These are phyloP conservation scores for Pestalotiopsis sp. DNA, from an alignment of 2,329 filamentous ascomycete species.

Conservation along the genomic window DNA sequence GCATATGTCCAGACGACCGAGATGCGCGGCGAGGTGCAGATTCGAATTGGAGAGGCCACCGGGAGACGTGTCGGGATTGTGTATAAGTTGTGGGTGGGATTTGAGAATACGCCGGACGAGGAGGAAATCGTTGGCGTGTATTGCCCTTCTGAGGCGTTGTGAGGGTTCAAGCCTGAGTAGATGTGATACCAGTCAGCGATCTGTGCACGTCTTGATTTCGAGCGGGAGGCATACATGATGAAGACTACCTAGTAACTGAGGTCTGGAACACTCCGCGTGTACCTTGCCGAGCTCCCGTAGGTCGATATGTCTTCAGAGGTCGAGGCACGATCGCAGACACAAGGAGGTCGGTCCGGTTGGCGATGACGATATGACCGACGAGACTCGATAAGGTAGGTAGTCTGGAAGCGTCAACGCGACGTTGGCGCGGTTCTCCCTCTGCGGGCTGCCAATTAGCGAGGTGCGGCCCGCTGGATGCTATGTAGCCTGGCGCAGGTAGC, in stretches of 20 bases:
- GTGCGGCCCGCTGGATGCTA: neutral
- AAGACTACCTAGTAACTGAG: neutral
- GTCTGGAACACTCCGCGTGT: neutral
- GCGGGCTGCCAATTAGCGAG: neutral
- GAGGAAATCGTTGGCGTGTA: constrained; percentile 69
- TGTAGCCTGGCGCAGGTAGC: neutral
- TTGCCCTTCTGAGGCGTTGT: constrained; percentile 77
- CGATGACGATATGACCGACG: no score
- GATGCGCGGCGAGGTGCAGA: constrained; percentile 75
- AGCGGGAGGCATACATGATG: neutral
- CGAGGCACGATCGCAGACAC: no score
- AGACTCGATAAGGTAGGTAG: no score
- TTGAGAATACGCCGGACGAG: constrained; percentile 77
- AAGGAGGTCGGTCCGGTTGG: no score
- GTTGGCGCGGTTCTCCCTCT: neutral
- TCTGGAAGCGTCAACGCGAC: neutral
- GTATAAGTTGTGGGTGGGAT: constrained; percentile 68
- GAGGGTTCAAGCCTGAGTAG: constrained; percentile 69
- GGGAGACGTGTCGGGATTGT: constrained; percentile 75
- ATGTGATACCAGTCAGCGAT: neutral
- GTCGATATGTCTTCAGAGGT: neutral
- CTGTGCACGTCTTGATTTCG: neutral
- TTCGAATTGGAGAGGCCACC: constrained; percentile 75
- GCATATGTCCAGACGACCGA: constrained; percentile 70
- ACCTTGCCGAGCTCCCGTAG: no score